Evolutionary conservation across 495 filamentous ascomycete genomes (phyloP), one percentile per base, ranked within the genome.

Genomic region (Trichoderma asperelloides): DNA sequence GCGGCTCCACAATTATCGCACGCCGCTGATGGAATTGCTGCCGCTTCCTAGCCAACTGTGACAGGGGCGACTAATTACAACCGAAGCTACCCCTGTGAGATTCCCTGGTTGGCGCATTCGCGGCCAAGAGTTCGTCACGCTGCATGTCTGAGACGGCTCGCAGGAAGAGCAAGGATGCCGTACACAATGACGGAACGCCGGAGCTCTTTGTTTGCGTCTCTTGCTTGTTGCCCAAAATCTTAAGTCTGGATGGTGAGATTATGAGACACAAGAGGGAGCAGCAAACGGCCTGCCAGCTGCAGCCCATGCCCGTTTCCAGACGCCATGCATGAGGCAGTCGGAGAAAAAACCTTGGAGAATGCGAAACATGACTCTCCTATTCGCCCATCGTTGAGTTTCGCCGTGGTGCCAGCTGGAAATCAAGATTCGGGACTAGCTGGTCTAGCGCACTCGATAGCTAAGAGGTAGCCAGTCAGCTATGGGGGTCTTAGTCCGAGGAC

Each of bases 1-100:
- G 55, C 55, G 55, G 55, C 25, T 30, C 55, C 55, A 60, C 55
- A 60, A 60, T 28, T 60, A 13, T 18, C 25, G 23, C 55, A 18
- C 55, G 55, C 55, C 55, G 55, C 55, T 60, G 55, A 60, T 60
- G 55, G 55, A 60, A 60, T 60, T 30, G 55, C 27, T 28, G 55
- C 23, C 23, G 55, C 55, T 60, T 60, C 55, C 55, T 60, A 13
- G 55, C 28, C 25, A 21, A 60, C 55, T 2, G 55, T 15, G 55
- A 60, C 55, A 60, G 55, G 55, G 55, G 55, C 55, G 27, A 7
- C 55, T 21, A 60, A 60, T 60, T 60, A 30, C 55, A 60, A 60
- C 55, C 55, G 25, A 60, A 28, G 25, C 23, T 60, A 60, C 55
- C 55, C 55, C 55, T 60, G 55, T 60, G 55, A 60, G 55, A 60